Conservation (phyloP, 495 filamentous ascomycete genomes). For the Lophiotrema nucula region DNA sequence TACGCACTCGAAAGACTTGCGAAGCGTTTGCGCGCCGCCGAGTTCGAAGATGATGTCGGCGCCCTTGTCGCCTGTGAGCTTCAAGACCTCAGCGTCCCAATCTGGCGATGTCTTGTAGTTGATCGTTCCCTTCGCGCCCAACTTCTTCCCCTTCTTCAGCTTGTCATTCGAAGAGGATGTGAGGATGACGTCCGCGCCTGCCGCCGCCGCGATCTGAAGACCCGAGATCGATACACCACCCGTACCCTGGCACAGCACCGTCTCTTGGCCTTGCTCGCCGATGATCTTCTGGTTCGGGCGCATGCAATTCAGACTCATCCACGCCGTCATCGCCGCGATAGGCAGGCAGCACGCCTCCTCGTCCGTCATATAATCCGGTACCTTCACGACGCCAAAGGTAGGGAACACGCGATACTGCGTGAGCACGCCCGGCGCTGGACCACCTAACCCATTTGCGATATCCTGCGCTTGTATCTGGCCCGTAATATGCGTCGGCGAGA, state of each 20-base stretch:
- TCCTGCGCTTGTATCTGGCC: constrained; percentile 42
- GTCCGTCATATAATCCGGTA: constrained; percentile 44
- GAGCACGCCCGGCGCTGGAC: constrained; percentile 44
- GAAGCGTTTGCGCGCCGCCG: constrained; percentile 49
- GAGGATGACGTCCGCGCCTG: constrained; percentile 45
- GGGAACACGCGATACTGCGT: constrained; percentile 47
- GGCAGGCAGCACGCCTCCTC: constrained; percentile 48
- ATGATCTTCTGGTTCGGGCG: constrained; percentile 43
- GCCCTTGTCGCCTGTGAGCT: constrained; percentile 41
- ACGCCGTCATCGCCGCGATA: constrained; percentile 49
- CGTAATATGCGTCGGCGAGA: constrained; percentile 45
- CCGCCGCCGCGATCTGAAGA: constrained; percentile 44
- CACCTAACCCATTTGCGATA: constrained; percentile 39
- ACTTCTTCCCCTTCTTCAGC: constrained; percentile 42
- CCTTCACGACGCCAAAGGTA: constrained; percentile 40
- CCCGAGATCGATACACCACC: constrained; percentile 45
- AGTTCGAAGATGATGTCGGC: constrained; percentile 53
- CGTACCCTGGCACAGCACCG: constrained; percentile 48
- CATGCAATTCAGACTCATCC: constrained; percentile 48
- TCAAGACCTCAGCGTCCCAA: constrained; percentile 47
- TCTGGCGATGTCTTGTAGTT: constrained; percentile 48
- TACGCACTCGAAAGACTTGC: constrained; percentile 44
- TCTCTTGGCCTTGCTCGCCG: constrained; percentile 33
- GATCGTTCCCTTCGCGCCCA: constrained; percentile 47
- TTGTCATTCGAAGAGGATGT: constrained; percentile 50